Evolutionary conservation across 1,139 yeast genomes (phyloP).

Genomic region (Lodderomyces oxycetoniae): DNA sequence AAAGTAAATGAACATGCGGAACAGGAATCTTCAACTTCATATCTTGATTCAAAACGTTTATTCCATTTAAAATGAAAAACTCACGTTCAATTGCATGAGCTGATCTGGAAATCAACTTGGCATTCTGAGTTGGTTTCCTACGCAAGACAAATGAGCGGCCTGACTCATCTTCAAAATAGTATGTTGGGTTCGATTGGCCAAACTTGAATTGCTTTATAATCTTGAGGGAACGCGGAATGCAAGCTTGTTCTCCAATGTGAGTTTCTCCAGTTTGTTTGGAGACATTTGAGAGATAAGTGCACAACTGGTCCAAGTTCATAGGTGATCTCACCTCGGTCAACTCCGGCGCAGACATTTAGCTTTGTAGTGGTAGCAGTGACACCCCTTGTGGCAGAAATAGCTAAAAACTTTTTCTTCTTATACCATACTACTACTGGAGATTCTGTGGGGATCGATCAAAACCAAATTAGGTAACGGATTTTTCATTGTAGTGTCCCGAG

Average conservation of each 20-base stretch:
- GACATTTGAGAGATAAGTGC: constrained; percentile 20
- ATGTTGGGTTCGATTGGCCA: constrained; percentile 69
- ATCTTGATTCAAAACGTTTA: constrained; percentile 29
- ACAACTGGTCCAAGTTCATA: constrained; percentile 31
- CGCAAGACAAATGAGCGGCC: constrained; percentile 48
- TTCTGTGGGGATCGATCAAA: too few species aligned
- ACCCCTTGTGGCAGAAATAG: too few species aligned
- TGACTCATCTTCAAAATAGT: constrained; percentile 40
- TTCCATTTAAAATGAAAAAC: constrained; percentile 49
- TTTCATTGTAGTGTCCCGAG: too few species aligned
- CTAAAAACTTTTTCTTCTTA: too few species aligned
- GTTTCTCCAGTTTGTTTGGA: constrained; percentile 4
- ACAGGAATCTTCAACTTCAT: constrained; percentile 39
- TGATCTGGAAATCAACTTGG: constrained; percentile 48
- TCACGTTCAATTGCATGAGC: constrained; percentile 69
- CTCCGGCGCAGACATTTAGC: constrained; percentile 32
- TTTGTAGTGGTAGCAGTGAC: too few species aligned
- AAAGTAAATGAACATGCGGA: constrained; percentile 43
- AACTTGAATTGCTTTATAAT: constrained; percentile 50
- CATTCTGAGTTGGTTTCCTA: constrained; percentile 57
- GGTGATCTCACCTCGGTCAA: constrained; percentile 33
- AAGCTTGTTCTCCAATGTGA: constrained; percentile 18
- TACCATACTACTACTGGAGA: too few species aligned
- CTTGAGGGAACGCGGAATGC: constrained; percentile 12
- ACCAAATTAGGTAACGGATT: too few species aligned